A percentile compares a stretch with the other conserved stretches of the same genome.
phyloP scores from a whole-genome alignment of 257 asterid species.

The Leonotis leonurus region DNA sequence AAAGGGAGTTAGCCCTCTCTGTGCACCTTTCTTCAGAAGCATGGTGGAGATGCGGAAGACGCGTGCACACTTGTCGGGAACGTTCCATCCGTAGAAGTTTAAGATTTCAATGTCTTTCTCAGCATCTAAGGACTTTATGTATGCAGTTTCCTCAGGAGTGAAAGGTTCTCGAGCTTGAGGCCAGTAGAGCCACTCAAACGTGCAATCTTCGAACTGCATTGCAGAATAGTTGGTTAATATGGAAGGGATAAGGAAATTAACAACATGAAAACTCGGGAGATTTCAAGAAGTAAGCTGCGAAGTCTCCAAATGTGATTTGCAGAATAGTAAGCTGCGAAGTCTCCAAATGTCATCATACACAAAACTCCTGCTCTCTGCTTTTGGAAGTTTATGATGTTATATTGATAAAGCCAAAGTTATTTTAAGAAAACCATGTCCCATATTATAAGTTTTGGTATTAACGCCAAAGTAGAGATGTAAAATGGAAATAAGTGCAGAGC shows the following conservation, averaged over 20 bases:
- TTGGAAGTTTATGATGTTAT: not conserved
- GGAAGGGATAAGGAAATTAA: not conserved
- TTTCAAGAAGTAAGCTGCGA: not conserved
- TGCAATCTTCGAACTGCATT: slow-evolving; percentile 66
- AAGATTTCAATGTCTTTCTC: slow-evolving; percentile 61
- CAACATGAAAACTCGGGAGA: not conserved
- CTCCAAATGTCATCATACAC: no score
- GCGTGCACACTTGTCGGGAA: slow-evolving; percentile 43
- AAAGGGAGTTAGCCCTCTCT: slow-evolving; percentile 55
- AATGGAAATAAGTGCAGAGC: not conserved
- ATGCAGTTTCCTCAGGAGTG: slow-evolving; percentile 39
- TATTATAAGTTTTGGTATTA: not conserved
- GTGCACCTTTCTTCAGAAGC: slow-evolving; percentile 70
- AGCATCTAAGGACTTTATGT: slow-evolving; percentile 54
- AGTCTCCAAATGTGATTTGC: not conserved
- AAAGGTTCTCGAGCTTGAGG: slow-evolving; percentile 62
- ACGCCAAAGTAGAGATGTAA: not conserved
- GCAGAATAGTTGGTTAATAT: not conserved
- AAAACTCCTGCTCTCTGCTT: not conserved
- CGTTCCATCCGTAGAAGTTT: slow-evolving; percentile 55
- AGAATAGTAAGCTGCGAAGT: no score
- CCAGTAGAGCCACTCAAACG: slow-evolving; percentile 86
- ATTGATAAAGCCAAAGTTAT: not conserved
- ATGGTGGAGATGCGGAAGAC: slow-evolving; percentile 55
- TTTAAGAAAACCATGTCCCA: not conserved